Evolutionary conservation across 2,329 filamentous ascomycete genomes (phyloP).

Genomic region (Pseudocercospora fijiensis): DNA sequence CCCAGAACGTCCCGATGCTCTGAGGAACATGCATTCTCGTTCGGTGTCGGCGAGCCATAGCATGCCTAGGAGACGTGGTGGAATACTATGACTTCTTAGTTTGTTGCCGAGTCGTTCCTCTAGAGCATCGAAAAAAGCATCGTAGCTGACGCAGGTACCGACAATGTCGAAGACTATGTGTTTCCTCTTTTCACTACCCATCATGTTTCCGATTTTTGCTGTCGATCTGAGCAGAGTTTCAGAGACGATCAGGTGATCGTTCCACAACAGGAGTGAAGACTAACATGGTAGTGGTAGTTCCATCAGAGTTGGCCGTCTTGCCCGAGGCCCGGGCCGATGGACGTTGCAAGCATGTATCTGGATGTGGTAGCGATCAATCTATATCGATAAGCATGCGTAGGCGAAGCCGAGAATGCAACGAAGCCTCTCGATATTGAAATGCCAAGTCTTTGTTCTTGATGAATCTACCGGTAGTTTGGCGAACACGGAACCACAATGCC

Average conservation of each 20-base stretch:
- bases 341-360: neutral
- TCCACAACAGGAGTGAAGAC: neutral
- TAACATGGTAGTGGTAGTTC: neutral
- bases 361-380: neutral
- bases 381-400: neutral
- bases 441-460: neutral
- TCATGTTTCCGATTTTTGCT: neutral
- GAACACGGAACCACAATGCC: neutral
- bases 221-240: neutral
- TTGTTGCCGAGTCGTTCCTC: slow-evolving; percentile 43
- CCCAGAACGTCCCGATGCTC: slow-evolving; percentile 45
- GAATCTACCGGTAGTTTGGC: neutral
- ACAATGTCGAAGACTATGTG: slow-evolving; percentile 45
- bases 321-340: neutral
- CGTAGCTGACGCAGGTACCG: slow-evolving; percentile 50
- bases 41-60: slow-evolving; percentile 49
- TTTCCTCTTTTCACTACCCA: slow-evolving; percentile 1
- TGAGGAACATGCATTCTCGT: slow-evolving; percentile 51
- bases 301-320: slow-evolving; percentile 4
- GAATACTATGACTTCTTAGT: slow-evolving; percentile 42
- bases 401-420: neutral
- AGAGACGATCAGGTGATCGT: neutral
- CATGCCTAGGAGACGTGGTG: slow-evolving; percentile 47
- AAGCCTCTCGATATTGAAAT: neutral
- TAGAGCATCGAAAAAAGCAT: slow-evolving; percentile 44